Conservation (phyloP, 331 rosid genomes). For the Malus hybrid region DNA sequence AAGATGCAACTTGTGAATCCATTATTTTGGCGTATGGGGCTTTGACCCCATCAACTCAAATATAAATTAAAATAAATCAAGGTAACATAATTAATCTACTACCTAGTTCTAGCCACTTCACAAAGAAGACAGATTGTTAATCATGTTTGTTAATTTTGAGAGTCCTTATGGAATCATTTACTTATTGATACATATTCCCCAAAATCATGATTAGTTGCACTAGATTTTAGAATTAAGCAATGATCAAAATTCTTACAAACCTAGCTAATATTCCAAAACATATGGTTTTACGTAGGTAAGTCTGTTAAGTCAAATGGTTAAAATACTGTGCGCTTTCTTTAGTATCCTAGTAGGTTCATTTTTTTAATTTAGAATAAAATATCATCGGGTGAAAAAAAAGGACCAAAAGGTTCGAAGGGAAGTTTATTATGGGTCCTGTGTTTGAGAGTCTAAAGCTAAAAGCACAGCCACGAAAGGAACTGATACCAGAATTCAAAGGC, state of each 20-base stretch:
- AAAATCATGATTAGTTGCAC: conserved; percentile 11
- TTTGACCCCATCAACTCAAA: not conserved
- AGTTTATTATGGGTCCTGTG: conserved; percentile 16
- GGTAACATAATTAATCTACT: not conserved
- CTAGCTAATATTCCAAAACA: conserved; percentile 13
- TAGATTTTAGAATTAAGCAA: not conserved
- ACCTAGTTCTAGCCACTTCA: conserved; percentile 9
- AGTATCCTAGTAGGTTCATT: too few species aligned
- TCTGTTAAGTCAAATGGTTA: too few species aligned
- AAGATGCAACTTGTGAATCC: conserved; percentile 8
- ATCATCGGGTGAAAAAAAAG: not conserved
- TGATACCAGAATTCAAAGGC: conserved; percentile 31
- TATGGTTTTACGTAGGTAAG: too few species aligned
- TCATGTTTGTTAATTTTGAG: conserved; percentile 7
- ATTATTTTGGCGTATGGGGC: not conserved
- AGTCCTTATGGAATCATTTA: not conserved
- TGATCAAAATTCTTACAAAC: not conserved
- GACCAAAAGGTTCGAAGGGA: conserved; percentile 12
- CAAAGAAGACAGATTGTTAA: conserved; percentile 4
- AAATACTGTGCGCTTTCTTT: too few species aligned
- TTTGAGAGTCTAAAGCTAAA: not conserved
- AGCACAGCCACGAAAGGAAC: conserved; percentile 29
- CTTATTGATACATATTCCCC: not conserved
- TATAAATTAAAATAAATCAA: not conserved
- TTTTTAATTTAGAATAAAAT: too few species aligned